A percentile compares a stretch with the other conserved stretches of the same genome.
Conservation (phyloP, 2,329 filamentous ascomycete genomes). For the Ophiostoma sp. region DNA sequence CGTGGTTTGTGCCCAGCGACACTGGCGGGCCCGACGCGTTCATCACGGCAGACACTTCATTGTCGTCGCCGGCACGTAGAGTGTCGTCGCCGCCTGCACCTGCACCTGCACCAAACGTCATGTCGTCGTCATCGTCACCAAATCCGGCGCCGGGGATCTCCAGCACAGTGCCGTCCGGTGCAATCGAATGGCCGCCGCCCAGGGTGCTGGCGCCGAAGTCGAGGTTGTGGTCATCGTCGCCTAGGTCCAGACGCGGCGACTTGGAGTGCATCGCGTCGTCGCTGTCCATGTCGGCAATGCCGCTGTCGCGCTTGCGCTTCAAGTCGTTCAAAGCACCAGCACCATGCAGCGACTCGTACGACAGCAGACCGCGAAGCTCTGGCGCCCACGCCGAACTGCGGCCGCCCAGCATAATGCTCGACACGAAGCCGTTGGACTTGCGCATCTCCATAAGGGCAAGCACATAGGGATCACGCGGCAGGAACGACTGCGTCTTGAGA, state of each 20-base stretch:
- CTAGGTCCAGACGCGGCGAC: conserved; percentile 63
- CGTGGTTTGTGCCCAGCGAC: conserved; percentile 87
- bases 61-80: conserved; percentile 39
- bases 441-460: conserved; percentile 88
- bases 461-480: conserved; percentile 81
- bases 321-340: conserved; percentile 62
- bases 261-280: conserved; percentile 58
- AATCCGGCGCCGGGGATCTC: conserved; percentile 53
- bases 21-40: conserved; percentile 80
- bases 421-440: conserved; percentile 83
- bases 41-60: conserved; percentile 70
- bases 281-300: conserved; percentile 67
- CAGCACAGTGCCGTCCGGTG: conserved; percentile 56
- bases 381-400: conserved; percentile 79
- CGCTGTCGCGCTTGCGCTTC: conserved; percentile 91
- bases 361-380: conserved; percentile 87
- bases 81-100: conserved; percentile 35
- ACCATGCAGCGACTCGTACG: conserved; percentile 66
- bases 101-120: conserved; percentile 30
- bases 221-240: conserved; percentile 45
- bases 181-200: conserved; percentile 49
- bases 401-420: conserved; percentile 75
- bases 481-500: conserved; percentile 71
- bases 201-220: conserved; percentile 40
- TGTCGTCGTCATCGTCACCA: conserved; percentile 41